Percentiles rank a stretch among this genome's conserved stretches.
Conservation (phyloP, 108 stramenopile genomes). For the Conticribra weissflogii region DNA sequence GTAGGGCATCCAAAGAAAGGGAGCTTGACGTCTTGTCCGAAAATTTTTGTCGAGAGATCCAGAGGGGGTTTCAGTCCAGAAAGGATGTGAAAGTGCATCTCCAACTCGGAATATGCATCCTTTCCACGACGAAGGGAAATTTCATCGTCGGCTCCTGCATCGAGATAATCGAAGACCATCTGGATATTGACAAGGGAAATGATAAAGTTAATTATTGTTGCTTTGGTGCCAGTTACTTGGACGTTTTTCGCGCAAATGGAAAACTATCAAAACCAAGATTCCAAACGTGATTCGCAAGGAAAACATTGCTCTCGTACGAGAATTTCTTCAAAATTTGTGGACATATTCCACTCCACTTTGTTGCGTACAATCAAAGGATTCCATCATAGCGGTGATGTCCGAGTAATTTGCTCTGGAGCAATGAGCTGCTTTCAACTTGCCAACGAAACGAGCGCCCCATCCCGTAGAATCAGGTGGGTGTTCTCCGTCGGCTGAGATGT, state of each 20-base stretch:
- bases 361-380: not conserved
- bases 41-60: constrained; percentile 84
- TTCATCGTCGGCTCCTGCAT: constrained; percentile 92
- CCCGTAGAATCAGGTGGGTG: too few species aligned
- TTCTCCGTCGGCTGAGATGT: too few species aligned
- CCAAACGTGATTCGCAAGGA: too few species aligned
- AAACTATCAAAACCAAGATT: too few species aligned
- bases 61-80: constrained; percentile 91
- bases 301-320: too few species aligned
- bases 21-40: constrained; percentile 80
- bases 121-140: constrained; percentile 88
- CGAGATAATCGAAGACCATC: constrained; percentile 95
- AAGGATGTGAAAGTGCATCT: constrained; percentile 92
- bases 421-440: too few species aligned
- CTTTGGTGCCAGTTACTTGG: not conserved
- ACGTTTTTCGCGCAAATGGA: too few species aligned
- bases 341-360: not conserved
- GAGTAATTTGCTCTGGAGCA: too few species aligned
- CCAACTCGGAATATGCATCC: constrained; percentile 88
- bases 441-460: too few species aligned
- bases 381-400: too few species aligned
- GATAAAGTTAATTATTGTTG: not conserved
- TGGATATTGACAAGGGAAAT: constrained; percentile 12
- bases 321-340: not conserved
- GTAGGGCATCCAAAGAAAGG: constrained; percentile 93